A percentile compares a stretch with the other conserved stretches of the same genome.
Evolutionary conservation across 441 rosid species (phyloP).

Genomic region (Viola pubescens): DNA sequence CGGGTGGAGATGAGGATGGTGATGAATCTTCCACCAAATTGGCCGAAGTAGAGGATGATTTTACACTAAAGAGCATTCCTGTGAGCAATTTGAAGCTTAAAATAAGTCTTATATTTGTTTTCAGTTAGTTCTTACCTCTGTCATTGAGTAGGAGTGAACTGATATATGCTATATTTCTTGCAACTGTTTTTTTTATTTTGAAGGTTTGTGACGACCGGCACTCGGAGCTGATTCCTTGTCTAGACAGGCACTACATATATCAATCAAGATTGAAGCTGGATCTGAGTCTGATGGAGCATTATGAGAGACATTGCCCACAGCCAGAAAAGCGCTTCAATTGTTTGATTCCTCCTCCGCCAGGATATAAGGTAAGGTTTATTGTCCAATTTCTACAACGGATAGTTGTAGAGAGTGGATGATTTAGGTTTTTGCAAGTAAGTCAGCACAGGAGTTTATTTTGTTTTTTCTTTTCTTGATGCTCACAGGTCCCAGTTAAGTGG

Average conservation of each 20-base stretch:
- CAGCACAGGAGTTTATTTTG: neutral
- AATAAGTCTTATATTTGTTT: neutral
- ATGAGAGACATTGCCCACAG: constrained; percentile 96
- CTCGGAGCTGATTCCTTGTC: constrained; percentile 94
- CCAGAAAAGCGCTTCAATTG: constrained; percentile 91
- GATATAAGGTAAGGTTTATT: constrained; percentile 61
- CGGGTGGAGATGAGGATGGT: constrained; percentile 72
- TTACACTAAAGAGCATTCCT: constrained; percentile 67
- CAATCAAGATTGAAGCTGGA: constrained; percentile 97
- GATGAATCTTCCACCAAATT: constrained; percentile 45
- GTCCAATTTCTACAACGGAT: constrained; percentile 5
- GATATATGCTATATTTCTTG: neutral
- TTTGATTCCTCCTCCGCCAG: constrained; percentile 95
- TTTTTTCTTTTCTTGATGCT: neutral
- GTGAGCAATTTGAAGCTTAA: constrained; percentile 36
- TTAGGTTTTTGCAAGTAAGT: neutral
- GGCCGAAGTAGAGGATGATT: constrained; percentile 45
- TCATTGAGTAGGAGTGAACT: neutral
- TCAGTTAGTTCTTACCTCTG: neutral
- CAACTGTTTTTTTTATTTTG: constrained; percentile 15
- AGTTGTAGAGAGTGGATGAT: constrained; percentile 1
- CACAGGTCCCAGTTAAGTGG: constrained; percentile 95
- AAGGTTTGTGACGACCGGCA: constrained; percentile 96
- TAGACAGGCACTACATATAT: constrained; percentile 86
- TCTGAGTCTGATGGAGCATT: constrained; percentile 92